phyloP scores from a whole-genome alignment of 2,329 filamentous ascomycete species.

The Mollisiaceae sp. region DNA sequence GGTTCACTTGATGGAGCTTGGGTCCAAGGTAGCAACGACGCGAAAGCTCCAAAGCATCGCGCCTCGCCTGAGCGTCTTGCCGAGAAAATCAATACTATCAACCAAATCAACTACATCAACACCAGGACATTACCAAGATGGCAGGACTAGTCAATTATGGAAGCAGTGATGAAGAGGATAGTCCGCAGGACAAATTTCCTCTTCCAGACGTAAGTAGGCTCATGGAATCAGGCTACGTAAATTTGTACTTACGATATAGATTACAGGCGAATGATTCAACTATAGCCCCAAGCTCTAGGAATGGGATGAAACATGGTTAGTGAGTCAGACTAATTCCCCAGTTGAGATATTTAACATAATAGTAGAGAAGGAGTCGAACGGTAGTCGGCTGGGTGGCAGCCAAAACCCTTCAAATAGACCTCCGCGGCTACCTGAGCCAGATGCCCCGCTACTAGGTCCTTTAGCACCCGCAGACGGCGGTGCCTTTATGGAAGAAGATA shows the following conservation, averaged over 20 bases:
- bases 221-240: not conserved
- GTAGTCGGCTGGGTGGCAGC: not conserved
- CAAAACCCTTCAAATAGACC: not conserved
- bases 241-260: conserved; percentile 32
- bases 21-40: conserved; percentile 13
- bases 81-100: not conserved
- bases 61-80: conserved; percentile 22
- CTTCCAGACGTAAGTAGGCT: conserved; percentile 31
- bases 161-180: conserved; percentile 47
- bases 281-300: not conserved
- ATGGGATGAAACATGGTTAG: conserved; percentile 22
- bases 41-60: not conserved
- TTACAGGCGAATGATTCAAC: conserved; percentile 27
- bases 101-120: not conserved
- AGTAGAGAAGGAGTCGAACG: not conserved
- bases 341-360: not conserved
- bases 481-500: conserved; percentile 38
- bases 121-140: conserved; percentile 29
- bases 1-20: conserved; percentile 11
- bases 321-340: not conserved
- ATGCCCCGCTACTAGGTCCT: conserved; percentile 40
- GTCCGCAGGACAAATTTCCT: conserved; percentile 27
- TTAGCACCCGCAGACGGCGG: conserved; percentile 27
- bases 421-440: conserved; percentile 17
- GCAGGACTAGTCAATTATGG: conserved; percentile 46